These are phyloP conservation scores for Kitagawia praeruptora DNA, from an alignment of 129 eudicot genomes.

Conservation along the genomic window DNA sequence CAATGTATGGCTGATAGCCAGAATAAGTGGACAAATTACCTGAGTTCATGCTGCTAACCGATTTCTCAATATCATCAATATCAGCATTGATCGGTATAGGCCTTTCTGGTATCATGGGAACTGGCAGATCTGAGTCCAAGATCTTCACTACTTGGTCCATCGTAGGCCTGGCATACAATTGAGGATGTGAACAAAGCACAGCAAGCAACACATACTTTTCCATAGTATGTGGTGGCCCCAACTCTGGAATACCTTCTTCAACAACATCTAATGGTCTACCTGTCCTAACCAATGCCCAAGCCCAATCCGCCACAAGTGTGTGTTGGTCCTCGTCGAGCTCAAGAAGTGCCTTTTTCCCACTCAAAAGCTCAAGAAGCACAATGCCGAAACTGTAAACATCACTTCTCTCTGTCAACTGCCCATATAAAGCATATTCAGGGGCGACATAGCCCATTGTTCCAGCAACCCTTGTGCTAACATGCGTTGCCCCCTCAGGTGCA, in stretches of 20 bases:
- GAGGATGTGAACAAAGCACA: slow-evolving; percentile 89
- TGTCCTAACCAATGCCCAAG: slow-evolving; percentile 70
- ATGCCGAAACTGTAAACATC: slow-evolving; percentile 92
- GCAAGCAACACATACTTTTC: slow-evolving; percentile 78
- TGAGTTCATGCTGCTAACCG: slow-evolving; percentile 29
- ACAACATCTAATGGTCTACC: slow-evolving; percentile 68
- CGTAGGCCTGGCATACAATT: slow-evolving; percentile 74
- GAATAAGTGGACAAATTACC: slow-evolving; percentile 5
- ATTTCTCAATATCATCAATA: slow-evolving; percentile 69
- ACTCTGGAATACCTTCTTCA: slow-evolving; percentile 54
- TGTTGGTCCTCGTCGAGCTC: slow-evolving; percentile 47
- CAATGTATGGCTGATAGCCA: slow-evolving; percentile 3
- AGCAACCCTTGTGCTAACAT: slow-evolving; percentile 88
- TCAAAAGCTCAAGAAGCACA: slow-evolving; percentile 75
- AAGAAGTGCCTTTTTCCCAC: slow-evolving; percentile 73
- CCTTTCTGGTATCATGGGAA: slow-evolving; percentile 74
- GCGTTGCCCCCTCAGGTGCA: slow-evolving; percentile 79
- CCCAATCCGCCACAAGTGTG: slow-evolving; percentile 76
- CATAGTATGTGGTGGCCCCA: slow-evolving; percentile 53
- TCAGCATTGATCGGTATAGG: slow-evolving; percentile 61
- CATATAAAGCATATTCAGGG: slow-evolving; percentile 87
- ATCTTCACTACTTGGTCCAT: slow-evolving; percentile 89
- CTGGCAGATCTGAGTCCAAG: slow-evolving; percentile 55
- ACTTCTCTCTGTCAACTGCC: slow-evolving; percentile 78
- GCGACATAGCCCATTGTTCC: slow-evolving; percentile 97